A percentile compares a stretch with the other conserved stretches of the same genome.
Conservation (phyloP, 2,329 filamentous ascomycete genomes). For the Colletotrichum neosansevieriae region DNA sequence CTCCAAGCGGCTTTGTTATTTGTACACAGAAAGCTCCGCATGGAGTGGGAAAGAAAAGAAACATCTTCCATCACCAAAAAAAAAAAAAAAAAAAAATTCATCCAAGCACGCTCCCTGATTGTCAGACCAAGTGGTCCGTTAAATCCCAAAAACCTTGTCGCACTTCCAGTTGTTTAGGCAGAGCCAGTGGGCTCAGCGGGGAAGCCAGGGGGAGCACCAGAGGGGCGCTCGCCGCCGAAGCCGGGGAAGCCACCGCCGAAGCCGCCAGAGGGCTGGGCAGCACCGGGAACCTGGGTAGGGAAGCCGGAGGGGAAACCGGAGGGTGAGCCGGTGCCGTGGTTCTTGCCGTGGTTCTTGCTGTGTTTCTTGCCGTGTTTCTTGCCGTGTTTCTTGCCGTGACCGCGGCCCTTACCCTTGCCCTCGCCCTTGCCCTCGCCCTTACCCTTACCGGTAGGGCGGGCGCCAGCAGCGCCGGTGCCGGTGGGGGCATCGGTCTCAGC, state of each 20-base stretch:
- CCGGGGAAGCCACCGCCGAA: slow-evolving; percentile 24
- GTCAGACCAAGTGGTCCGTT: slow-evolving; percentile 17
- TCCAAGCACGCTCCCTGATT: slow-evolving; percentile 25
- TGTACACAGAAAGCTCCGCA: slow-evolving; percentile 31
- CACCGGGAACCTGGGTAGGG: slow-evolving; percentile 33
- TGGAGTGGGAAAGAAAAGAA: slow-evolving; percentile 22
- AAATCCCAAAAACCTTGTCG: background rate
- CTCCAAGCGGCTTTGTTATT: slow-evolving; percentile 33
- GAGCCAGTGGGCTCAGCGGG: slow-evolving; percentile 16
- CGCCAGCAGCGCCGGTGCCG: slow-evolving; percentile 8
- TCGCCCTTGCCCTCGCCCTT: slow-evolving; percentile 14
- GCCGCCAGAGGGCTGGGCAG: slow-evolving; percentile 31
- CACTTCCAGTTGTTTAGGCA: slow-evolving; percentile 18
- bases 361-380: slow-evolving; percentile 32
- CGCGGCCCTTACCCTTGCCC: slow-evolving; percentile 1
- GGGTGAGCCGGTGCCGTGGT: slow-evolving; percentile 29
- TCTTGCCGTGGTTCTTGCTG: slow-evolving; percentile 31
- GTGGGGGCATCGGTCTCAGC: slow-evolving; percentile 25
- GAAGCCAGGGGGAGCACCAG: slow-evolving; percentile 3
- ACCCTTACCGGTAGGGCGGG: slow-evolving; percentile 27
- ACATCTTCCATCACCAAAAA: slow-evolving; percentile 22
- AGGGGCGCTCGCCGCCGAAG: slow-evolving; percentile 22
- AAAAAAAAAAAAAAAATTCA: background rate
- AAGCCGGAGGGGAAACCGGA: slow-evolving; percentile 31
- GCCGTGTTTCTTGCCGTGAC: slow-evolving; percentile 31